A percentile compares a stretch with the other conserved stretches of the same genome.
phyloP scores from a whole-genome alignment of 805 yeast genomes.

The Spathaspora sp. region DNA sequence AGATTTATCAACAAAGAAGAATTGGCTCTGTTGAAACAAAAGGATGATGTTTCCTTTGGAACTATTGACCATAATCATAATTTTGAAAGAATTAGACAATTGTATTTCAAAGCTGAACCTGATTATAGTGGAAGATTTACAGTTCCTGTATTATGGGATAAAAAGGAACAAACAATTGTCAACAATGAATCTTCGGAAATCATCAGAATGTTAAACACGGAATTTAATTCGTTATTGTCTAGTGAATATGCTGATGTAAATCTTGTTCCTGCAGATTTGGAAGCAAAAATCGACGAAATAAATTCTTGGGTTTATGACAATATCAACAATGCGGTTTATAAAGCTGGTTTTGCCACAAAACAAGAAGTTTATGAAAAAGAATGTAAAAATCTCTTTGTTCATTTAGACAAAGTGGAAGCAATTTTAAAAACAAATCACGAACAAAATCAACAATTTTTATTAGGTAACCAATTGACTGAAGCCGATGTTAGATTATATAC shows the following conservation, averaged over 20 bases:
- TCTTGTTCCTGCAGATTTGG: slow-evolving; percentile 57
- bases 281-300: slow-evolving; percentile 63
- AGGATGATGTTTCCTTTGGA: slow-evolving; percentile 47
- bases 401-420: slow-evolving; percentile 67
- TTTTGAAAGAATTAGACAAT: slow-evolving; percentile 56
- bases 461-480: slow-evolving; percentile 74
- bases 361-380: slow-evolving; percentile 79
- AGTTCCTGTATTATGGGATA: slow-evolving; percentile 94
- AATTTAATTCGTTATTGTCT: slow-evolving; percentile 58
- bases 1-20: slow-evolving; percentile 54
- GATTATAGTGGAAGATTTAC: slow-evolving; percentile 81
- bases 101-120: slow-evolving; percentile 73
- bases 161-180: slow-evolving; percentile 75
- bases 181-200: slow-evolving; percentile 90
- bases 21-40: slow-evolving; percentile 18
- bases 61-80: slow-evolving; percentile 50
- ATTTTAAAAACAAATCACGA: slow-evolving; percentile 47
- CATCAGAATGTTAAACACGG: slow-evolving; percentile 76
- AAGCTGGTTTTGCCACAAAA: slow-evolving; percentile 81
- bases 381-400: slow-evolving; percentile 57
- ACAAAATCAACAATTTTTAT: slow-evolving; percentile 33
- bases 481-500: slow-evolving; percentile 87
- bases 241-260: slow-evolving; percentile 48
- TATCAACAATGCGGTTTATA: slow-evolving; percentile 92
- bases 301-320: slow-evolving; percentile 80